phyloP scores from a whole-genome alignment of 2,329 filamentous ascomycete species.

The Pseudogymnoascus sp. region DNA sequence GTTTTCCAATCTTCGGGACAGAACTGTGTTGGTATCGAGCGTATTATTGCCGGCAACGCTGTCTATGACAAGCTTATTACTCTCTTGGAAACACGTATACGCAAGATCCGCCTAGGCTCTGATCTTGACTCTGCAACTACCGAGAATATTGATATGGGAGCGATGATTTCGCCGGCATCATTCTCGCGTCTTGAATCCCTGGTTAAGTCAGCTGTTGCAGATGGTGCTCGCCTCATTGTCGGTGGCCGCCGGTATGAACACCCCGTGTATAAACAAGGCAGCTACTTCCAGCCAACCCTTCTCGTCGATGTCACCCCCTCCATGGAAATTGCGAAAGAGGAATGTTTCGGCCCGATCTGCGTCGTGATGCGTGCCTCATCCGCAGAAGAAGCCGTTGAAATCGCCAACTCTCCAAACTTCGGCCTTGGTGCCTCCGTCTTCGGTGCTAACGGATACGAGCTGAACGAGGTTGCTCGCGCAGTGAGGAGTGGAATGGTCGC shows the following conservation, averaged over 20 bases:
- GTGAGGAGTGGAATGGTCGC: slow-evolving; percentile 84
- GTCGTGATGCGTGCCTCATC: slow-evolving; percentile 68
- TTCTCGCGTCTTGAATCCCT: slow-evolving; percentile 71
- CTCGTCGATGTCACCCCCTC: slow-evolving; percentile 77
- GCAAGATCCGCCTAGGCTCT: slow-evolving; percentile 66
- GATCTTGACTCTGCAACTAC: slow-evolving; percentile 40
- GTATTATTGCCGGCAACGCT: slow-evolving; percentile 71
- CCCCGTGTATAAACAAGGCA: slow-evolving; percentile 64
- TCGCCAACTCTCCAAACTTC: slow-evolving; percentile 79
- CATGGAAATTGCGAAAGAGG: slow-evolving; percentile 83
- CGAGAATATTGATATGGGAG: slow-evolving; percentile 68
- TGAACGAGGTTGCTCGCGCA: slow-evolving; percentile 56
- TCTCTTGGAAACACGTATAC: slow-evolving; percentile 65
- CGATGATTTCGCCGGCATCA: slow-evolving; percentile 71
- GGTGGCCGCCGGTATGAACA: slow-evolving; percentile 68
- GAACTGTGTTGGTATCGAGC: slow-evolving; percentile 96
- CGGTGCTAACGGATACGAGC: slow-evolving; percentile 54
- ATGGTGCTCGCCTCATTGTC: slow-evolving; percentile 72
- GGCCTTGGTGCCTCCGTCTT: slow-evolving; percentile 87
- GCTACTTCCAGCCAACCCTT: slow-evolving; percentile 89
- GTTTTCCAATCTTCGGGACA: slow-evolving; percentile 94
- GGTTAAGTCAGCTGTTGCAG: slow-evolving; percentile 64
- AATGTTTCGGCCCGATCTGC: slow-evolving; percentile 90
- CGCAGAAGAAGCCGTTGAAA: slow-evolving; percentile 54
- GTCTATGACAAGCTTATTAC: slow-evolving; percentile 66